Evolutionary conservation across 306 rosid genomes (phyloP).

Genomic region (Ziziphus jujuba): DNA sequence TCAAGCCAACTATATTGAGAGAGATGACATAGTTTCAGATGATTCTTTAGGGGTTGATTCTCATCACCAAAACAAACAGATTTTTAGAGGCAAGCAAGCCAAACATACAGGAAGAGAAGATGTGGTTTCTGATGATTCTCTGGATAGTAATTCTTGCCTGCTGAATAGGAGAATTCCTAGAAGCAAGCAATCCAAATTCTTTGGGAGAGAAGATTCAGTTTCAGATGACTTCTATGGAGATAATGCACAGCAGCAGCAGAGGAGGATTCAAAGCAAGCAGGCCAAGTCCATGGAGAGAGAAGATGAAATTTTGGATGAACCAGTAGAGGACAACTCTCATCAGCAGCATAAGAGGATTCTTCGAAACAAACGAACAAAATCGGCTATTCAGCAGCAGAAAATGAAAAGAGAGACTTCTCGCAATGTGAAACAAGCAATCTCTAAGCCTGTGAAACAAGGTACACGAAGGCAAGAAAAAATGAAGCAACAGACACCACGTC

Average conservation of each 20-base stretch:
- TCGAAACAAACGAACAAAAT: constrained; percentile 54
- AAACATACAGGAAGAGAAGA: constrained; percentile 30
- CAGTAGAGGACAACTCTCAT: constrained; percentile 38
- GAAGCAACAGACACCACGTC: constrained; percentile 45
- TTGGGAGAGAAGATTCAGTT: constrained; percentile 42
- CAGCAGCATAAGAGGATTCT: constrained; percentile 51
- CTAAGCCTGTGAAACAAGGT: constrained; percentile 48
- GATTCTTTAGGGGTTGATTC: constrained; percentile 30
- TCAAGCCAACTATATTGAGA: constrained; percentile 19
- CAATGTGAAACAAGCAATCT: constrained; percentile 40
- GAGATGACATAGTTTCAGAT: constrained; percentile 32
- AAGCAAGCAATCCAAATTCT: constrained; percentile 28
- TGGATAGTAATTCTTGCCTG: constrained; percentile 30
- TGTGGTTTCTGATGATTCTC: constrained; percentile 42
- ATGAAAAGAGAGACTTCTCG: constrained; percentile 45
- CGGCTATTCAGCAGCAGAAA: constrained; percentile 39
- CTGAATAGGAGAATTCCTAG: constrained; percentile 22
- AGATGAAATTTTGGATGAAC: constrained; percentile 40
- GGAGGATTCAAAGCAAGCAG: constrained; percentile 52
- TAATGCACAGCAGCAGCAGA: constrained; percentile 37
- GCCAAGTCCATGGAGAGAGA: constrained; percentile 51
- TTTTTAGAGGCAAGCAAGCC: constrained; percentile 33
- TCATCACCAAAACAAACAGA: constrained; percentile 25
- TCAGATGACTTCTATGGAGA: constrained; percentile 37
- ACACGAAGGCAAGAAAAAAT: constrained; percentile 31